Evolutionary conservation across 306 rosid species (phyloP), one percentile per base, ranked within the genome.

Genomic region (Dryas drummondii): DNA sequence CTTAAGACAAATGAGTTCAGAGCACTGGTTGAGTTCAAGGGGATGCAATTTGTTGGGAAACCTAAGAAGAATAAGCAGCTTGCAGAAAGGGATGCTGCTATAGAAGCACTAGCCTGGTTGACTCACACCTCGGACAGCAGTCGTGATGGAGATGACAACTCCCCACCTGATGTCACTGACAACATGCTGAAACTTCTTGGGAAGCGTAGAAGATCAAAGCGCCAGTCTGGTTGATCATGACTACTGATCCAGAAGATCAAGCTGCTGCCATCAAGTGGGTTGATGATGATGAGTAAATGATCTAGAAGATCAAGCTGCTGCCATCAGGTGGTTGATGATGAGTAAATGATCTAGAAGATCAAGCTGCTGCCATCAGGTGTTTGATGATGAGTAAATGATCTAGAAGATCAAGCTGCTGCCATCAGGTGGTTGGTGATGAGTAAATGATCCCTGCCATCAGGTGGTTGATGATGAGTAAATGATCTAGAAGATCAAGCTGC

Each of bases 21-120:
- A 81, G 98, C 96, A 7, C 78, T 94, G 80, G 97, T 94, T 16
- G 98, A 94, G 87, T 94, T 91, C 72, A 91, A 91, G 85, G 96
- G 98, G 60, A 94, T 94, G 98, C 97, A 94, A 70, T 94, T 94
- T 74, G 97, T 94, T 50, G 96, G 98, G 47, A 94, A 94, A 80
- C 97, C 97, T 0, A 91, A 85, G 89, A 86, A 88, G 84, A 94
- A 91, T 86, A 94, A 94, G 82, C 97, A 91, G 81, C 97, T 91
- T 58, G 97, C 98, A 1, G 98, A 94, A 84, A 90, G 96, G 76
- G 97, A 91, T 81, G 97, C 98, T 71, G 97, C 98, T 59, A 75
- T 94, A 75, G 97, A 94, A 83, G 97, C 98, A 74, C 83, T 94
- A 79, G 98, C 97, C 62, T 94, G 98, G 98, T 80, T 94, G 85